Conservation (phyloP, 208 protist species). For the Leishmania braziliensis region DNA sequence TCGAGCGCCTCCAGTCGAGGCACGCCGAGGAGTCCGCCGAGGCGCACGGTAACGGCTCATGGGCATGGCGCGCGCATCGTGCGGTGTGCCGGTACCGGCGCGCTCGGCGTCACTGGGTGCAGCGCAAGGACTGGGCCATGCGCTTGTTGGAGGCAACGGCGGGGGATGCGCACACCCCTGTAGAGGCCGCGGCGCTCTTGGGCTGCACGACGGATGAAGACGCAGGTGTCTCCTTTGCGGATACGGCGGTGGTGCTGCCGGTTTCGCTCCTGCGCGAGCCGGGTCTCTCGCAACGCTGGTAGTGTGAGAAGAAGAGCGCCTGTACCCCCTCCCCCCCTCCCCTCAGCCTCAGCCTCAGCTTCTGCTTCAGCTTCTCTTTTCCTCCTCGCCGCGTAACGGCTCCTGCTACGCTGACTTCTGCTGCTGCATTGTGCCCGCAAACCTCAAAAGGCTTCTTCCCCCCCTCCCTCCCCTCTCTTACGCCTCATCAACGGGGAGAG, state of each 20-base stretch:
- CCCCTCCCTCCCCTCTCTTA: not conserved
- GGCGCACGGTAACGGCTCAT: not conserved
- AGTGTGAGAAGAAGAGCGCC: not conserved
- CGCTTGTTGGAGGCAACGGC: constrained; percentile 67
- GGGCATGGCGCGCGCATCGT: constrained; percentile 8
- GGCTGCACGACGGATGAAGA: constrained; percentile 70
- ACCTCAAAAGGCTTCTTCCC: not conserved
- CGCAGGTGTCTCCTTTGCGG: constrained; percentile 49
- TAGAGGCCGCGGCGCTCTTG: constrained; percentile 54
- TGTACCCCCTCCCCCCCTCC: too few species aligned
- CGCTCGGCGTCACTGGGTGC: constrained; percentile 62
- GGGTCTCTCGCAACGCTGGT: constrained; percentile 4
- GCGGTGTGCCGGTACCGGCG: constrained; percentile 48
- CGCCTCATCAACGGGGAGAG: not conserved
- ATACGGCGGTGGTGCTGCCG: constrained; percentile 55
- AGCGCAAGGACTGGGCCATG: constrained; percentile 67
- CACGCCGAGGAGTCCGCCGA: not conserved
- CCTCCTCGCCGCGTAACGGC: not conserved
- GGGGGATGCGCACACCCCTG: constrained; percentile 48
- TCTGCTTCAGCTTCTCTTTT: not conserved
- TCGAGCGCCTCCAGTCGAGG: constrained; percentile 1
- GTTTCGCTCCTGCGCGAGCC: constrained; percentile 11
- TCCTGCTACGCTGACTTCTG: not conserved
- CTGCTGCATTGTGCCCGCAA: not conserved
- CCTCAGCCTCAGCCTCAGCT: too few species aligned